Evolutionary conservation across 805 yeast species (phyloP), one percentile per base, ranked within the genome.

Genomic region (Spathaspora girioi): DNA sequence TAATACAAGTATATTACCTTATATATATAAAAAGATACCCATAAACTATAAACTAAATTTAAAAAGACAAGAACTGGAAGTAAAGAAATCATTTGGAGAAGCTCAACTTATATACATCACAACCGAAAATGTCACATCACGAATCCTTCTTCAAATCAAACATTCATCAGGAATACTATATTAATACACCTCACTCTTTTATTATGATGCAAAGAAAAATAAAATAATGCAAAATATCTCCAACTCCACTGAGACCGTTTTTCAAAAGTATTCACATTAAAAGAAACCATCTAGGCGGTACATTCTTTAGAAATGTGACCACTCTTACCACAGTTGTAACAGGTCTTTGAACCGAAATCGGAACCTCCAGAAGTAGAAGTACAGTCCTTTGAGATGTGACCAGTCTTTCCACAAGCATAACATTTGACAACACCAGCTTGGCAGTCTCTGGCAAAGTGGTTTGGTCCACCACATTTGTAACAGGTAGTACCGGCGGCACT

Each of bases 281-380:
- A 5, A 38, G 15, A 38, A 18, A 29, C 41, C 38, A 11, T 15
- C 42, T 46, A 57, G 45, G 55, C 64, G 47, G 57, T 62, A 69
- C 96, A 89, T 65, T 85, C 90, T 75, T 81, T 86, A 61, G 96
- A 88, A 64, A 91, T 85, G 76, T 91, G 97, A 59, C 97, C 97
- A 49, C 87, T 69, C 66, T 81, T 77, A 63, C 87, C 86, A 73
- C 91, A 86, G 69, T 76, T 80, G 81, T 84, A 86, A 73, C 91
- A 86, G 54, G 84, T 77, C 69, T 82, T 83, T 57, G 69, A 61
- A 59, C 61, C 63, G 57, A 66, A 70, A 57, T 69, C 68, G 23
- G 68, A 65, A 56, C 80, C 84, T 55, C 79, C 78, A 47, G 83
- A 65, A 53, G 80, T 78, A 47, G 82, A 71, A 54, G 79, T 70